Base-by-base conservation (phyloP, 1,284 basidiomycete species). In the Malassezia furfur region DNA sequence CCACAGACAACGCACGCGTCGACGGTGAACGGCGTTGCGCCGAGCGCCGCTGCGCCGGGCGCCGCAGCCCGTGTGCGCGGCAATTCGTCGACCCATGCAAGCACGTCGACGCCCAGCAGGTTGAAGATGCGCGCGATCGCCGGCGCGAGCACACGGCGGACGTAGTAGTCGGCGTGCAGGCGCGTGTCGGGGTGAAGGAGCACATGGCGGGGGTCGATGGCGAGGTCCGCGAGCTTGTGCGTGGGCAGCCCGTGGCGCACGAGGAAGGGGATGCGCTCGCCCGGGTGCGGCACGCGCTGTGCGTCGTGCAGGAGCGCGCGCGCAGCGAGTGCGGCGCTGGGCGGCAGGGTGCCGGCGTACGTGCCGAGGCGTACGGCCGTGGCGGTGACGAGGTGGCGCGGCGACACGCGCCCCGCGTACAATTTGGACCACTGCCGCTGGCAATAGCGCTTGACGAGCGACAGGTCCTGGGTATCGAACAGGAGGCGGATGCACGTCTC, bases 331-430 rank as follows among this genome's bases (percentile, higher is more conserved):
- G 85, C 82, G 1, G 85, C 91, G 0, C 91, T 93, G 9, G 93
- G 91, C 5, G 88, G 91, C 0, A 90, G 93, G 0, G 84, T 83
- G 60, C 85, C 86, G 54, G 90, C 86, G 51, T 59, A 72, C 34
- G 52, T 52, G 5, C 93, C 93, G 77, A 96, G 80, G 66, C 80
- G 84, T 28, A 98, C 91, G 75, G 93, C 89, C 70, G 94, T 94
- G 0, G 93, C 86, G 63, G 96, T 88, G 47, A 91, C 85, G 67
- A 96, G 94, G 72, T 96, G 91, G 69, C 91, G 86, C 10, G 88
- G 77, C 1, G 87, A 85, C 2, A 84, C 84, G 58, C 82, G 83
- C 50, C 88, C 85, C 51, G 87, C 84, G 35, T 91, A 75, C 40
- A 98, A 82, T 72, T 87, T 88, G 12, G 81, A 79, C 90, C 91